Evolutionary conservation across 1,139 yeast genomes (phyloP).

Genomic region (Magnusiomyces tetraspermus): DNA sequence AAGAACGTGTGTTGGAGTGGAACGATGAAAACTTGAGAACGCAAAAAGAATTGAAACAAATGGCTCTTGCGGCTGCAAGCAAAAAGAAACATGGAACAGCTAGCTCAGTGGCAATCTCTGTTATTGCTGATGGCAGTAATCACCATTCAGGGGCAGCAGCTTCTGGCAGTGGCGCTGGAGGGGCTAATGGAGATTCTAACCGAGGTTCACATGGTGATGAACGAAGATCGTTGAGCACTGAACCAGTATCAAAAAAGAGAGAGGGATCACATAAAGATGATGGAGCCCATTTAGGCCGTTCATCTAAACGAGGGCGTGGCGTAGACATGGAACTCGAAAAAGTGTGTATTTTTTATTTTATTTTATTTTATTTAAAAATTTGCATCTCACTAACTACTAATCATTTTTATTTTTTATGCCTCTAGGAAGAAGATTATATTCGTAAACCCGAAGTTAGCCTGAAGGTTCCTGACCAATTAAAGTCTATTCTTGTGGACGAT

Average conservation of each 20-base stretch:
- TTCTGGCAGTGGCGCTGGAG: neutral
- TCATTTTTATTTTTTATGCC: neutral
- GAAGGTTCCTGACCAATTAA: conserved; percentile 54
- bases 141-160: neutral
- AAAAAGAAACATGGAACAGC: conserved; percentile 16
- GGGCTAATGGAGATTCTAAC: neutral
- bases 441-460: conserved; percentile 44
- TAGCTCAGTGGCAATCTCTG: conserved; percentile 5
- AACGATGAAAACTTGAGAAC: conserved; percentile 59
- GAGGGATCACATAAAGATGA: conserved; percentile 8
- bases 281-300: conserved; percentile 12
- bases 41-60: conserved; percentile 53
- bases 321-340: conserved; percentile 35
- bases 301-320: conserved; percentile 29
- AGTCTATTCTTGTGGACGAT: conserved; percentile 71
- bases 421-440: conserved; percentile 32
- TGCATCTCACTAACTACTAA: too few relatives aligned
- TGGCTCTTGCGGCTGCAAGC: conserved; percentile 35
- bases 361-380: too few relatives aligned
- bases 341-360: conserved; percentile 2
- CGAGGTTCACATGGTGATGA: neutral
- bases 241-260: neutral
- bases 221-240: neutral
- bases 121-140: conserved; percentile 8
- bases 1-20: conserved; percentile 55